A percentile compares a stretch with the other conserved stretches of the same genome.
These are phyloP conservation scores for Pseudozyma hubeiensis DNA, from an alignment of 1,284 basidiomycete genomes.

Conservation along the genomic window DNA sequence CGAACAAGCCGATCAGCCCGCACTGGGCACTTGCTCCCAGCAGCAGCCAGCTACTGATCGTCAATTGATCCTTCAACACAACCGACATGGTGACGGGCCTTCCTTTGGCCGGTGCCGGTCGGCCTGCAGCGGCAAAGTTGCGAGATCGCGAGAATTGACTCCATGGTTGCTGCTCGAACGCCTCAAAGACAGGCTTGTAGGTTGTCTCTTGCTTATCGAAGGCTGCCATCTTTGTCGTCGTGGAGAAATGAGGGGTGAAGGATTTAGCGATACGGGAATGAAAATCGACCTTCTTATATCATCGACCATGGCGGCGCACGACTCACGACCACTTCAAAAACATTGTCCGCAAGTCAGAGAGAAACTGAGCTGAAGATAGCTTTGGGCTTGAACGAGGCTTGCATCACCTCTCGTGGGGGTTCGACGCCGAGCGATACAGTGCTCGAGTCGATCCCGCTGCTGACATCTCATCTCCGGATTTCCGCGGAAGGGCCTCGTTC, in stretches of 20 bases:
- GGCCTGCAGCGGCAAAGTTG: background rate
- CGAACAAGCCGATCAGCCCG: constrained; percentile 12
- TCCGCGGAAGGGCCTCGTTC: too few species aligned
- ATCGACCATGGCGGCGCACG: too few species aligned
- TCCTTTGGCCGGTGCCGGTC: constrained; percentile 5
- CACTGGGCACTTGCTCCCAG: constrained; percentile 23
- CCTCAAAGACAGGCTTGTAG: constrained; percentile 13
- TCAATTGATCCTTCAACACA: constrained; percentile 19
- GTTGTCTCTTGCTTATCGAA: background rate
- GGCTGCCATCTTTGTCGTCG: background rate
- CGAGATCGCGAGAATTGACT: constrained; percentile 9
- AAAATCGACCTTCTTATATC: too few species aligned
- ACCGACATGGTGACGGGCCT: background rate
- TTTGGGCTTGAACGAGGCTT: too few species aligned
- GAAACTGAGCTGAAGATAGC: too few species aligned
- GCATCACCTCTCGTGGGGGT: too few species aligned
- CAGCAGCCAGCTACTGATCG: constrained; percentile 25
- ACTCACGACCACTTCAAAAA: too few species aligned
- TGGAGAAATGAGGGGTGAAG: background rate
- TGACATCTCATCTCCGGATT: too few species aligned
- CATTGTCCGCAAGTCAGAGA: too few species aligned
- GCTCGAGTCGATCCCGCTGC: too few species aligned
- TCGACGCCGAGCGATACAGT: too few species aligned
- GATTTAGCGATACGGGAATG: background rate
- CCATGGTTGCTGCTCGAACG: constrained; percentile 23